These are phyloP conservation scores for Fusarium sp. DNA, from an alignment of 2,329 filamentous ascomycete species.

Conservation along the genomic window DNA sequence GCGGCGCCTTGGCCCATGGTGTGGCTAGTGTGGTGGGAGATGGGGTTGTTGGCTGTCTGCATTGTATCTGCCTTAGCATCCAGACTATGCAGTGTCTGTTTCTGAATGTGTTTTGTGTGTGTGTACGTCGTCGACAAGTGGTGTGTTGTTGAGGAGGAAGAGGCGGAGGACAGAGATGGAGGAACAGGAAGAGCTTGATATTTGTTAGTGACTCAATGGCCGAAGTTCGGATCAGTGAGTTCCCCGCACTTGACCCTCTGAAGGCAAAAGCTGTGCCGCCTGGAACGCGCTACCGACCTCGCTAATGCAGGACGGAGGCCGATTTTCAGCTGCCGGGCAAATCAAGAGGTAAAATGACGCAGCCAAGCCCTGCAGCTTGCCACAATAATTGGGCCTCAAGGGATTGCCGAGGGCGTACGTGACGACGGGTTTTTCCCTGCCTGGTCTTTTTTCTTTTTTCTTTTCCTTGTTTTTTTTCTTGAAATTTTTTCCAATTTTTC, in stretches of 20 bases:
- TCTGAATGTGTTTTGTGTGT: background rate
- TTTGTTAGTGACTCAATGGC: background rate
- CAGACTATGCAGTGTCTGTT: background rate
- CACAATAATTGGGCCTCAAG: background rate
- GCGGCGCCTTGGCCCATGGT: constrained; percentile 41
- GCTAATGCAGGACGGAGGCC: background rate
- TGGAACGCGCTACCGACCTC: background rate
- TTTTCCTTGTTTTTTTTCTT: background rate
- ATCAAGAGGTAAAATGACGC: background rate
- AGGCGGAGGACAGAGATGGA: background rate
- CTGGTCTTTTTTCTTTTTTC: background rate
- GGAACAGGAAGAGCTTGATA: background rate
- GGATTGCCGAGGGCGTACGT: background rate
- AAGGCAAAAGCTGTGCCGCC: background rate
- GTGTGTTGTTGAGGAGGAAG: background rate
- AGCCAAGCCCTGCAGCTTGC: background rate
- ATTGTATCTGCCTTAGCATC: constrained; percentile 34
- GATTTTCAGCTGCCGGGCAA: background rate
- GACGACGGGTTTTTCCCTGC: background rate
- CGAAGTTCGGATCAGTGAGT: background rate
- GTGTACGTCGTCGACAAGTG: background rate
- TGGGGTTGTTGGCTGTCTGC: constrained; percentile 38
- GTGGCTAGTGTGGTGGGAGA: constrained; percentile 43
- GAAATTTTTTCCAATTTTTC: background rate
- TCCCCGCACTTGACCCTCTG: background rate